Evolutionary conservation across 2,329 filamentous ascomycete species (phyloP).

Genomic region (Aspergillus udagawae): DNA sequence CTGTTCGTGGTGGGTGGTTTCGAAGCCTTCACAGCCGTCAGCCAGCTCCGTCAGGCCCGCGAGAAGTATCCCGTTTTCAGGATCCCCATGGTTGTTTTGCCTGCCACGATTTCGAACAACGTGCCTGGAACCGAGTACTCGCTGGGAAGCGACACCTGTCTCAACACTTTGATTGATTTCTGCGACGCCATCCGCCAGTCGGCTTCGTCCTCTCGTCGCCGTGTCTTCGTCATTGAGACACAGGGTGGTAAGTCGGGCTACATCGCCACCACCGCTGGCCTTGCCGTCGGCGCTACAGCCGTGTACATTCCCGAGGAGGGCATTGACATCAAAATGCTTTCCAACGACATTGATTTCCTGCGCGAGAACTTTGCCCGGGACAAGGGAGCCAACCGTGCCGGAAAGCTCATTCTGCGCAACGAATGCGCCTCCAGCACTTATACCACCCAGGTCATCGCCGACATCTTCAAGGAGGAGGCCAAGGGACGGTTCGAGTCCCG

Average conservation of each 20-base stretch:
- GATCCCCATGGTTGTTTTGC: slow-evolving; percentile 86
- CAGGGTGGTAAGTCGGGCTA: slow-evolving; percentile 95
- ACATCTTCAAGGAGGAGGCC: slow-evolving; percentile 92
- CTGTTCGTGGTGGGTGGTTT: slow-evolving; percentile 93
- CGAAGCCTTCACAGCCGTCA: slow-evolving; percentile 90
- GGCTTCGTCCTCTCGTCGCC: slow-evolving; percentile 83
- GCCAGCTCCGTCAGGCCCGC: slow-evolving; percentile 77
- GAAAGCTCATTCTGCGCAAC: slow-evolving; percentile 93
- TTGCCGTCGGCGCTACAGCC: slow-evolving; percentile 85
- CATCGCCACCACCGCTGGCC: slow-evolving; percentile 82
- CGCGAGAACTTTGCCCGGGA: slow-evolving; percentile 82
- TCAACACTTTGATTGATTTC: slow-evolving; percentile 92
- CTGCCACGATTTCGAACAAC: slow-evolving; percentile 98
- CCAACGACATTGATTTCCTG: slow-evolving; percentile 82
- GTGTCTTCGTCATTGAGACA: slow-evolving; percentile 97
- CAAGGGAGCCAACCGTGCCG: slow-evolving; percentile 81
- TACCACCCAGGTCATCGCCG: slow-evolving; percentile 85
- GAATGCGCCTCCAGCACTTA: slow-evolving; percentile 90
- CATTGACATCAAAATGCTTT: slow-evolving; percentile 88
- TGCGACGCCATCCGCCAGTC: slow-evolving; percentile 98
- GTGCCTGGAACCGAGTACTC: slow-evolving; percentile 97
- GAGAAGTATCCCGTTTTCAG: slow-evolving; percentile 77
- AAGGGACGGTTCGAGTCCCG: slow-evolving; percentile 88
- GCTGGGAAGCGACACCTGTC: slow-evolving; percentile 89
- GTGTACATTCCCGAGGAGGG: slow-evolving; percentile 98